These are phyloP conservation scores for Canariomyces notabilis DNA, from an alignment of 2,329 filamentous ascomycete genomes.

Conservation along the genomic window DNA sequence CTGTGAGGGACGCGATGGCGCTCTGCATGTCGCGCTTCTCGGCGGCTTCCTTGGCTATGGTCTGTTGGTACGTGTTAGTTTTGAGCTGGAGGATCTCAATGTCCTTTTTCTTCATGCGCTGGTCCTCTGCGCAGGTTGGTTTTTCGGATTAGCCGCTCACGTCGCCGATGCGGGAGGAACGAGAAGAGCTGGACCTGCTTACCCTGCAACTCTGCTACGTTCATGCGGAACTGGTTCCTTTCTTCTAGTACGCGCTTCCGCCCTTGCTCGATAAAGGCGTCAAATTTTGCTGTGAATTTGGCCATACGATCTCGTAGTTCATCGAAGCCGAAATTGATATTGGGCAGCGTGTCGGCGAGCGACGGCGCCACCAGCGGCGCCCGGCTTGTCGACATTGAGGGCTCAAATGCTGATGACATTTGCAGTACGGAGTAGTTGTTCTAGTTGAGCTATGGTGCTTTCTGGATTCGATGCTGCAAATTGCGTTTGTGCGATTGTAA, in stretches of 20 bases:
- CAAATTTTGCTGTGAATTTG: slow-evolving; percentile 84
- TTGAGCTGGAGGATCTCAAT: slow-evolving; percentile 78
- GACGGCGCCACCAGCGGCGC: slow-evolving; percentile 54
- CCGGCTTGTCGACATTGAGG: slow-evolving; percentile 62
- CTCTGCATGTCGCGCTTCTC: slow-evolving; percentile 71
- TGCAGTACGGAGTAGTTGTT: slow-evolving; percentile 9
- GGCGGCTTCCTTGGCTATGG: slow-evolving; percentile 68
- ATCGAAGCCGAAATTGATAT: slow-evolving; percentile 92
- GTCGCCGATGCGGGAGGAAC: slow-evolving; percentile 11
- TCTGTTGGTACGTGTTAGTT: slow-evolving; percentile 64
- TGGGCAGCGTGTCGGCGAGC: slow-evolving; percentile 74
- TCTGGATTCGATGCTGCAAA: neutral
- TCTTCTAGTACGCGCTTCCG: slow-evolving; percentile 87
- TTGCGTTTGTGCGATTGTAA: neutral
- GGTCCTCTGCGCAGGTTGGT: slow-evolving; percentile 82
- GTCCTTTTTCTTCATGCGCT: slow-evolving; percentile 81
- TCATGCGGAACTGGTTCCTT: slow-evolving; percentile 88
- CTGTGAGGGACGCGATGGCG: slow-evolving; percentile 53
- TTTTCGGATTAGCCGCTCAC: neutral
- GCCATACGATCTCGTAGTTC: slow-evolving; percentile 93
- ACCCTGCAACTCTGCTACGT: slow-evolving; percentile 87
- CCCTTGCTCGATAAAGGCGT: slow-evolving; percentile 88
- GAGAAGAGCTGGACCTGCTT: slow-evolving; percentile 27
- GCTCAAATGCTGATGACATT: slow-evolving; percentile 62
- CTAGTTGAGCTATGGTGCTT: neutral